phyloP scores from a whole-genome alignment of 192 early-diverging fungal genomes.

The Coemansia sp. region DNA sequence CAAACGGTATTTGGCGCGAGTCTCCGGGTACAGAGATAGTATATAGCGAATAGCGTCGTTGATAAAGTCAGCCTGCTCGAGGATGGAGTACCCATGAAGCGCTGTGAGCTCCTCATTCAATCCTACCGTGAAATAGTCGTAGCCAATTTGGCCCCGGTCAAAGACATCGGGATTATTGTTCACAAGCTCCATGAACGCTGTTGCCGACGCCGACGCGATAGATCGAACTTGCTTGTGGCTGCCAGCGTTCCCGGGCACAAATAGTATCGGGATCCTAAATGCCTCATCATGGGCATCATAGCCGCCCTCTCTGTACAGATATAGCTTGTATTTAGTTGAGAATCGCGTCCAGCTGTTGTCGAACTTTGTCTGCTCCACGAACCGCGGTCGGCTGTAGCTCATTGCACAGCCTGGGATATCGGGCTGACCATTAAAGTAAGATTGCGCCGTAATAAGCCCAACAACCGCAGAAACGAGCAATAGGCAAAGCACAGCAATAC shows the following conservation, averaged over 20 bases:
- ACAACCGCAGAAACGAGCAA: conserved; percentile 22
- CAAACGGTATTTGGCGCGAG: conserved; percentile 29
- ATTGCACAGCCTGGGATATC: conserved; percentile 60
- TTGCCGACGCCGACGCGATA: conserved; percentile 73
- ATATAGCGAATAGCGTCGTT: conserved; percentile 81
- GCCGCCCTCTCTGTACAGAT: conserved; percentile 75
- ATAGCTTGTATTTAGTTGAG: conserved; percentile 75
- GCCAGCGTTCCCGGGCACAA: conserved; percentile 95
- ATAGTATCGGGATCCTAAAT: conserved; percentile 82
- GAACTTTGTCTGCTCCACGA: conserved; percentile 48
- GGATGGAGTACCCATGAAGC: conserved; percentile 77
- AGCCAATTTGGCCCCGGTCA: conserved; percentile 47
- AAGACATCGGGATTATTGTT: conserved; percentile 17
- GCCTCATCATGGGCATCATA: conserved; percentile 50
- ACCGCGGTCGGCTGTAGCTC: conserved; percentile 64
- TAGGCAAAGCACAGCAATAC: conserved; percentile 15
- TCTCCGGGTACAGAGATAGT: conserved; percentile 66
- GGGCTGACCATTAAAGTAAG: conserved; percentile 66
- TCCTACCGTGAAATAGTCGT: conserved; percentile 65
- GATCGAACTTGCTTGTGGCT: conserved; percentile 89
- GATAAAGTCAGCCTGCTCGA: conserved; percentile 86
- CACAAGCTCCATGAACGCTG: conserved; percentile 58
- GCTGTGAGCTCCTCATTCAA: conserved; percentile 93
- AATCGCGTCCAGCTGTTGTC: conserved; percentile 56
- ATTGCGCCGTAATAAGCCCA: conserved; percentile 51